phyloP scores from a whole-genome alignment of 2,329 filamentous ascomycete genomes.

The Epichloe scottii region DNA sequence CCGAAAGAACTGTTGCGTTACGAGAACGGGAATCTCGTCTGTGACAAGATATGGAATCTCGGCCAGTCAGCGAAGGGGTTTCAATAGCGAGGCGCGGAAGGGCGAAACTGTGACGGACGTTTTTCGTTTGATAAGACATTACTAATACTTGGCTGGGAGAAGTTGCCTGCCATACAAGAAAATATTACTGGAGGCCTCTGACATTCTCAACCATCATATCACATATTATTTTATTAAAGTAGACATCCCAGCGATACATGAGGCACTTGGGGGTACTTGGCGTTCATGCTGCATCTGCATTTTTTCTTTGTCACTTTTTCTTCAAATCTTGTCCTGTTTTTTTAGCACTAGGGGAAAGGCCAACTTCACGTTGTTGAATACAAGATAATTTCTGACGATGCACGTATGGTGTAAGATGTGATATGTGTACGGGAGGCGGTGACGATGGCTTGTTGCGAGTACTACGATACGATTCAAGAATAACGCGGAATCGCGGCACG shows the following conservation, averaged over 20 bases:
- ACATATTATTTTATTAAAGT: neutral
- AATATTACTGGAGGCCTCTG: no score
- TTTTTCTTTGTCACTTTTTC: neutral
- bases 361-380: neutral
- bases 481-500: no score
- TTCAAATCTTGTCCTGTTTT: neutral
- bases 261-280: neutral
- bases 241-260: neutral
- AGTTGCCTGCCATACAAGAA: no score
- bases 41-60: slow-evolving; percentile 15
- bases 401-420: no score
- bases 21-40: slow-evolving; percentile 12
- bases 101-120: neutral
- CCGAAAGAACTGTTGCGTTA: slow-evolving; percentile 11
- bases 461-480: no score
- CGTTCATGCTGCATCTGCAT: neutral
- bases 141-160: no score
- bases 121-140: no score
- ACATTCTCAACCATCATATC: no score
- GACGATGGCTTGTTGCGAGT: no score
- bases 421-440: no score
- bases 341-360: neutral
- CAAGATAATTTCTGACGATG: no score
- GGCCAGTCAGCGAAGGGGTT: slow-evolving; percentile 10
- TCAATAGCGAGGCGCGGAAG: neutral